A percentile compares a stretch with the other conserved stretches of the same genome.
Conservation (phyloP, 2,329 filamentous ascomycete genomes). For the Plenodomus lindquistii region DNA sequence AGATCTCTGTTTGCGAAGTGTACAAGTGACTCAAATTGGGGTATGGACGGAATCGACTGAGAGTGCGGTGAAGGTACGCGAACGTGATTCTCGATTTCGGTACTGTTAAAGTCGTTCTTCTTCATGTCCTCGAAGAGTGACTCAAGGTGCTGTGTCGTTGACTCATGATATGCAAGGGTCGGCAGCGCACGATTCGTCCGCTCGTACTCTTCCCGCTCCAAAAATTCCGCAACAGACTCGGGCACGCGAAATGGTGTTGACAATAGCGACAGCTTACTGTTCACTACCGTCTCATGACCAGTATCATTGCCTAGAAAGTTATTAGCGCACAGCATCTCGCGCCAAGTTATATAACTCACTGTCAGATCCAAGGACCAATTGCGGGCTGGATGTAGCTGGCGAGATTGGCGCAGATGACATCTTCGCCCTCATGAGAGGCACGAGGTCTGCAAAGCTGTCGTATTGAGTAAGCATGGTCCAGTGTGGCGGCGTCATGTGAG, state of each 20-base stretch:
- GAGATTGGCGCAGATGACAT: constrained; percentile 10
- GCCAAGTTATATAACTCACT: constrained; percentile 2
- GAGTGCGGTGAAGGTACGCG: background rate
- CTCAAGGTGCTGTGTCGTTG: constrained; percentile 5
- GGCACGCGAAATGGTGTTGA: constrained; percentile 1
- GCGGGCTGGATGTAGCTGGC: background rate
- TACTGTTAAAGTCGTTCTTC: constrained; percentile 1
- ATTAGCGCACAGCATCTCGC: background rate
- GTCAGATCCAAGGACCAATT: background rate
- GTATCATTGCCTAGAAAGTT: constrained; percentile 3
- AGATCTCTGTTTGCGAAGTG: constrained; percentile 2
- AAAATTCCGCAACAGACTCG: constrained; percentile 11
- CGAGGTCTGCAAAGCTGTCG: constrained; percentile 26
- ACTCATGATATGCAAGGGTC: background rate
- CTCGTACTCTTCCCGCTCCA: constrained; percentile 5
- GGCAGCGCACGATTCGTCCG: background rate
- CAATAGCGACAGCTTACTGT: constrained; percentile 8
- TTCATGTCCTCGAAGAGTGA: background rate
- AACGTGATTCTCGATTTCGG: background rate
- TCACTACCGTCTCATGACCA: background rate
- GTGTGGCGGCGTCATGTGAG: background rate
- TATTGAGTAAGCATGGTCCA: background rate
- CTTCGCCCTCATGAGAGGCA: constrained; percentile 23
- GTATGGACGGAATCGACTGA: background rate
- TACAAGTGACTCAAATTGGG: background rate